Evolutionary conservation across 106 monocot species (phyloP), one percentile per base, ranked within the genome.

Genomic region (Dioscorea dumetorum): DNA sequence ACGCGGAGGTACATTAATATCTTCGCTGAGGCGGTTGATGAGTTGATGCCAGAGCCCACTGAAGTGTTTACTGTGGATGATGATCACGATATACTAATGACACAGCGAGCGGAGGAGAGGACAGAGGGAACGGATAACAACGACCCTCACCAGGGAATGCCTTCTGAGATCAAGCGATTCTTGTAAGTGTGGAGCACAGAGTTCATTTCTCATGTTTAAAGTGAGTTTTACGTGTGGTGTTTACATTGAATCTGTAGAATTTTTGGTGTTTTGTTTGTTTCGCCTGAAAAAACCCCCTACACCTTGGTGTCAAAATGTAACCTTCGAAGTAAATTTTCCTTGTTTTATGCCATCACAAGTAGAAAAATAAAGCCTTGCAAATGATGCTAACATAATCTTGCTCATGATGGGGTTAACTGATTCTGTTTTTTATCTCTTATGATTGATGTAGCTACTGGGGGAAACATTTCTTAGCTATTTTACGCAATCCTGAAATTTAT

Each of bases 21-120:
- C 24, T 97, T 97, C 19, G 77, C 86, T 0, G 92, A 92, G 49
- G 97, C 84, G 20, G 74, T 90, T 4, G 97, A 97, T 57, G 89
- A 92, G 72, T 74, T 97, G 73, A 87, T 97, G 84, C 97, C 97
- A 0, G 89, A 92, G 32, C 84, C 91, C 0, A 92, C 91, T 0
- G 97, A 97, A 69, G 72, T 79, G 22, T 80, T 87, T 23, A 49
- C 84, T 2, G 74, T 83, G 15, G 97, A 97, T 10, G 97, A 97
- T 24, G 97, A 97, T 56, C 89, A 82, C 34, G 97, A 97, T 62
- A 82, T 97, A 33, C 64, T 97, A 41, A 97, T 97, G 97, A 97
- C 89, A 0, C 97, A 97, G 79, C 78, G 97, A 54, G 81, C 84
- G 4, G 92, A 97, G 13, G 92, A 97, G 61, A 70, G 82, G 51